These are phyloP conservation scores for Diaporthe ampelina DNA, from an alignment of 2,329 filamentous ascomycete species.

Conservation along the genomic window DNA sequence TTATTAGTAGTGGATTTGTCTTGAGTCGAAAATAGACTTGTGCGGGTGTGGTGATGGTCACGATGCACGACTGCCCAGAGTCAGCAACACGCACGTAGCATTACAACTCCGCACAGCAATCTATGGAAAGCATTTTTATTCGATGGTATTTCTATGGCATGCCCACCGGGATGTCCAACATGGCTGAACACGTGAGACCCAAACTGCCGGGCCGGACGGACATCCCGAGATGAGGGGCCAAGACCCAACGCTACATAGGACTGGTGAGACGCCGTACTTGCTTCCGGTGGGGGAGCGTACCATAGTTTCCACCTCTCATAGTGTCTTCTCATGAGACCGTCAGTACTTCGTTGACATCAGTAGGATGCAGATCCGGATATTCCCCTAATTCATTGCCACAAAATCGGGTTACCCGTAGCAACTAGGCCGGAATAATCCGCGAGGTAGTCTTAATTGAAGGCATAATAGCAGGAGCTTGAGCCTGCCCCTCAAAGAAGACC, in stretches of 20 bases:
- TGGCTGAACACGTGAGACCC: neutral
- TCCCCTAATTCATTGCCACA: neutral
- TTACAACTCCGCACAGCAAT: neutral
- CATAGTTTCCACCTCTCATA: neutral
- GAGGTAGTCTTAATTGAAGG: too few species aligned
- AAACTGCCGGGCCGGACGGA: slow-evolving; percentile 9
- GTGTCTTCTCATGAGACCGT: neutral
- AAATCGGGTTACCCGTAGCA: neutral
- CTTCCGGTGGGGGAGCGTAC: neutral
- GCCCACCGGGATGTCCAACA: neutral
- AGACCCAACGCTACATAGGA: neutral
- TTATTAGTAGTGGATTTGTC: neutral
- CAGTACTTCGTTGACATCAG: neutral
- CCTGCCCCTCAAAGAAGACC: too few species aligned
- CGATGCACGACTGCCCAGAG: neutral
- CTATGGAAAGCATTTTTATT: too few species aligned
- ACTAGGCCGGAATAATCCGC: neutral
- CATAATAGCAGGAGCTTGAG: too few species aligned
- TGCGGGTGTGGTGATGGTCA: neutral
- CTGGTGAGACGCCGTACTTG: neutral
- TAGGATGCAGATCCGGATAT: neutral
- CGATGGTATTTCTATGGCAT: too few species aligned
- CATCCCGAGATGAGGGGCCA: slow-evolving; percentile 15
- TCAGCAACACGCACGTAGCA: neutral
- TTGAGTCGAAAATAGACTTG: neutral